Conservation (phyloP, 169 alveolate species). For the Hepatocystis sp. region DNA sequence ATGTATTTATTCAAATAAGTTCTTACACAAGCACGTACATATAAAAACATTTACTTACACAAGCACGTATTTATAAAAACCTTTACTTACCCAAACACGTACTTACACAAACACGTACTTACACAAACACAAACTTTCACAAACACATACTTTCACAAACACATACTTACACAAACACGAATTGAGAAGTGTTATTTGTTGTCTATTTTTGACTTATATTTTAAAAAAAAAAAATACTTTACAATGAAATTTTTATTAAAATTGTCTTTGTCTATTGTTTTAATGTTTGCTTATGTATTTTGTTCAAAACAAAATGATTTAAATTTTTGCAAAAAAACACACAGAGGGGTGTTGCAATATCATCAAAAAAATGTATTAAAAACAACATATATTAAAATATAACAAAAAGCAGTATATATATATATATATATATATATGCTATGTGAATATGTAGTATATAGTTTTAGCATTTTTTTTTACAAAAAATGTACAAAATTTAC, state of each 20-base stretch:
- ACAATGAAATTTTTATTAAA: conserved; percentile 29
- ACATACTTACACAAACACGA: background rate
- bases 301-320: conserved; percentile 30
- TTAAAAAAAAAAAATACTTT: conserved; percentile 9
- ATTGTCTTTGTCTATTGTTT: conserved; percentile 9
- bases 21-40: too few relatives aligned
- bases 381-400: background rate
- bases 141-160: background rate
- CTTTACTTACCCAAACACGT: too few relatives aligned
- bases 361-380: conserved; percentile 45
- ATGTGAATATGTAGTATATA: background rate
- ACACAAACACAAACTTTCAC: too few relatives aligned
- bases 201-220: background rate
- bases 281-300: conserved; percentile 4
- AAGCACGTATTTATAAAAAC: too few relatives aligned
- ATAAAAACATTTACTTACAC: too few relatives aligned
- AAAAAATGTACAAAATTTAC: too few relatives aligned
- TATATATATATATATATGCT: background rate
- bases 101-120: background rate
- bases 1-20: too few relatives aligned
- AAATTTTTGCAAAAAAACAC: conserved; percentile 29
- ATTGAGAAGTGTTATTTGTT: background rate
- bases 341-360: conserved; percentile 57
- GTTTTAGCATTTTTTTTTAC: background rate
- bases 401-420: background rate